Evolutionary conservation across 2,329 filamentous ascomycete species (phyloP).

Genomic region (Leptographium wingfieldii): DNA sequence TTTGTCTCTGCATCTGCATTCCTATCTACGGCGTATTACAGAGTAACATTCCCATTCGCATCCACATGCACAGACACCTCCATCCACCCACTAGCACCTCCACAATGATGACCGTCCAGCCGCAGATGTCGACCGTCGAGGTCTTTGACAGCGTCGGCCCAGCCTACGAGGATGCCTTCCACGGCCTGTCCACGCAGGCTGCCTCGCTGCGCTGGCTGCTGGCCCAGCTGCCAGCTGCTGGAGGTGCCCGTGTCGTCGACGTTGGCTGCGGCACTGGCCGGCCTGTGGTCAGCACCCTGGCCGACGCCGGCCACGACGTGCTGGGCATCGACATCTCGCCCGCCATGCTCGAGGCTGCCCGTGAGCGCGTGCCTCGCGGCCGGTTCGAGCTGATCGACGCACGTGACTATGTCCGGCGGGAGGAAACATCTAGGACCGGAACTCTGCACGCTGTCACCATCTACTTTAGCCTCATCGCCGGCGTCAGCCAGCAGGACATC

Average conservation of each 20-base stretch:
- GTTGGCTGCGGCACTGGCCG: constrained; percentile 19
- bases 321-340: constrained; percentile 18
- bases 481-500: constrained; percentile 16
- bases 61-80: background rate
- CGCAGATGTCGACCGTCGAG: constrained; percentile 11
- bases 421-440: background rate
- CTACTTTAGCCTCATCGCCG: constrained; percentile 18
- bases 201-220: constrained; percentile 16
- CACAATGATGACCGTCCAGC: background rate
- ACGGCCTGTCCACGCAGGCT: constrained; percentile 13
- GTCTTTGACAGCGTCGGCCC: constrained; percentile 17
- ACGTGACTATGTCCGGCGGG: constrained; percentile 10
- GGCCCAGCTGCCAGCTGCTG: constrained; percentile 7
- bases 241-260: constrained; percentile 13
- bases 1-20: background rate
- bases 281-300: constrained; percentile 14
- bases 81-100: background rate
- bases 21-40: too few species aligned
- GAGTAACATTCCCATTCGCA: too few species aligned
- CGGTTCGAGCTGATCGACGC: constrained; percentile 15
- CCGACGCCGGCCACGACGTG: constrained; percentile 17
- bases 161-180: constrained; percentile 17
- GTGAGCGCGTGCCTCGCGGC: constrained; percentile 14
- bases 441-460: constrained; percentile 15
- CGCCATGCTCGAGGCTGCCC: constrained; percentile 16